These are phyloP conservation scores for Phyllosticta citribraziliensis DNA, from an alignment of 2,329 filamentous ascomycete genomes.

Conservation along the genomic window DNA sequence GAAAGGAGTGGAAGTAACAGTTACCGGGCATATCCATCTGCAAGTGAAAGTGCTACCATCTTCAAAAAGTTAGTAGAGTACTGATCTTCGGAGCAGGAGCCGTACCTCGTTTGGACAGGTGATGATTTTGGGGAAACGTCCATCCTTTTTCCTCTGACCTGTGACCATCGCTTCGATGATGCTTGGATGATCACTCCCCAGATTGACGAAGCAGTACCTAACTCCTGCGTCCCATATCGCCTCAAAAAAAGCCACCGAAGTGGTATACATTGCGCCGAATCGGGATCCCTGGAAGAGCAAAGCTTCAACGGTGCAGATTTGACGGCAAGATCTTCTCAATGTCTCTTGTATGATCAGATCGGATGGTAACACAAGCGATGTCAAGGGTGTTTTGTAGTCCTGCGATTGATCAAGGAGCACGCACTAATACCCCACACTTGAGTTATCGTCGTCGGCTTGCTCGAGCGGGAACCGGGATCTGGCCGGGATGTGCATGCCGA, in stretches of 20 bases:
- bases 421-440: neutral
- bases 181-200: slow-evolving; percentile 63
- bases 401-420: neutral
- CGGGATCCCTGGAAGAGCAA: neutral
- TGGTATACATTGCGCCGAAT: slow-evolving; percentile 47
- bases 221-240: slow-evolving; percentile 56
- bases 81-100: neutral
- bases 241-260: slow-evolving; percentile 75
- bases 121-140: slow-evolving; percentile 59
- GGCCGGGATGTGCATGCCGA: neutral
- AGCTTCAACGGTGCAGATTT: neutral
- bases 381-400: neutral
- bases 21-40: slow-evolving; percentile 60
- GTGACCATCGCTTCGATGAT: slow-evolving; percentile 76
- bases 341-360: neutral
- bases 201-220: slow-evolving; percentile 49
- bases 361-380: neutral
- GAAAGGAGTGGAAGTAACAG: no score
- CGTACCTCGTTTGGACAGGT: slow-evolving; percentile 70
- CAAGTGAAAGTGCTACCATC: slow-evolving; percentile 82
- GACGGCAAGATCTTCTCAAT: neutral
- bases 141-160: slow-evolving; percentile 52
- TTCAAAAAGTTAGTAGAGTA: slow-evolving; percentile 24
- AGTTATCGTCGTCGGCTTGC: neutral
- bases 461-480: neutral